Base-by-base conservation (phyloP, 176 grass and related monocot species). In the Triticum timopheevii region DNA sequence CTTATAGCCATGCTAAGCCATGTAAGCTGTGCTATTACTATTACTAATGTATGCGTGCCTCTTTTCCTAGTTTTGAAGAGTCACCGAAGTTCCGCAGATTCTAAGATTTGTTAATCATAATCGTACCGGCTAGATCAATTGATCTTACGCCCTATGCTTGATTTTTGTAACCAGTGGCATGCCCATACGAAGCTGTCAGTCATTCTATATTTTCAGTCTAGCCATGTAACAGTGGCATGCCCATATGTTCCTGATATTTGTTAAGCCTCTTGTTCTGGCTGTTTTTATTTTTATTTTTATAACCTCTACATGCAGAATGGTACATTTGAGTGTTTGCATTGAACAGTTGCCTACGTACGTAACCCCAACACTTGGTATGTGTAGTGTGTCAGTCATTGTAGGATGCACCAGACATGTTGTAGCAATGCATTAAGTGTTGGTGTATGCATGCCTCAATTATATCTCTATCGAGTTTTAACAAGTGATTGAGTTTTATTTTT, bases 51-150 rank as follows among this genome's bases (percentile, higher is more conserved):
- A 8, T 89, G 62, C 16, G 1, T 44, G 11, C 58, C 73, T 45
- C 19, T 65, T 78, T 78, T 62, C 64, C 30, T 42, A 7, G 10
- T 90, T 86, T 79, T 83, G 11, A 78, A 35, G n/a, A 79, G 82
- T 15, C 0, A 1, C n/a, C 25, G n/a, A 6, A 31, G 3, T 72
- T 90, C 73, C 72, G 12, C 6, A 72, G n/a, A 62, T 81, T 84
- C 49, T 52, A 6, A 52, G 15, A 17, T 52, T 52, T 52, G 49
- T 52, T 52, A 6, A 6, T 52, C 49, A 52, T 52, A 28, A 84
- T 39, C 10, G 10, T 73, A 38, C 7, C 35, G 40, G 40, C 61
- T 38, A 77, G 28, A 16, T 85, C 27, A 28, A 67, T 64, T 10
- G 11, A n/a, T 35, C 47, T 38, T 28, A 31, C 31, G 31, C 31